These are phyloP conservation scores for Cyclotella kingstonii DNA, from an alignment of 108 stramenopile species.

Conservation along the genomic window DNA sequence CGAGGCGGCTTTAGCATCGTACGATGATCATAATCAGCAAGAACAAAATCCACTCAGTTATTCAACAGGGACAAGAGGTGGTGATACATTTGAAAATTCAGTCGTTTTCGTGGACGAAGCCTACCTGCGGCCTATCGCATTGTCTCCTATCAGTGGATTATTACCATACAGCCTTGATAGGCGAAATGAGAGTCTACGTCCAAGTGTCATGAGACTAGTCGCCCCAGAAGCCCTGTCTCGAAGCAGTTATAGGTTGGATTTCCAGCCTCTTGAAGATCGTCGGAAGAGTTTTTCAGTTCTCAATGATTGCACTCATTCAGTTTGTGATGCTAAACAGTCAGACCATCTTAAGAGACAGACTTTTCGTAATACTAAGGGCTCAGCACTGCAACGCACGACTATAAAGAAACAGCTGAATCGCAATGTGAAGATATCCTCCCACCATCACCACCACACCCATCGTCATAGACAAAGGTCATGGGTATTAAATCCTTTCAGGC, in stretches of 20 bases:
- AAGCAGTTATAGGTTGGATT: conserved; percentile 2
- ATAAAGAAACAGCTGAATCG: conserved; percentile 16
- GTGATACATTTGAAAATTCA: conserved; percentile 7
- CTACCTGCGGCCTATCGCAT: conserved; percentile 1
- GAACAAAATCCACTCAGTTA: not conserved
- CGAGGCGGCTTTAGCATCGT: conserved; percentile 33
- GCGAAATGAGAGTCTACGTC: conserved; percentile 16
- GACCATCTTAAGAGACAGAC: not conserved
- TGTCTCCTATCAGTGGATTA: conserved; percentile 19
- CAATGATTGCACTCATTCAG: not conserved
- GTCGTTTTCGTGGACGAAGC: conserved; percentile 2
- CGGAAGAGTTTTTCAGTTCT: conserved; percentile 23
- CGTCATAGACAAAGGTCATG: conserved; percentile 50
- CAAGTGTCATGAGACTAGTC: conserved; percentile 18
- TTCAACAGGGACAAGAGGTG: not conserved
- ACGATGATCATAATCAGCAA: conserved; percentile 12
- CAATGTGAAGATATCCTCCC: conserved; percentile 5
- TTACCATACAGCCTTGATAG: conserved; percentile 36
- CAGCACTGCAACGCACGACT: conserved; percentile 11
- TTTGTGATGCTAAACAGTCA: not conserved
- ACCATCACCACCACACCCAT: conserved; percentile 29
- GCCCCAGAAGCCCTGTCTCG: conserved; percentile 13
- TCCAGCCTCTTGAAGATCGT: conserved; percentile 11
- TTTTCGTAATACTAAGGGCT: conserved; percentile 1
- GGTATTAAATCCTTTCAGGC: conserved; percentile 89